Base-by-base conservation (phyloP, 805 yeast species). In the Metschnikowia lunata region DNA sequence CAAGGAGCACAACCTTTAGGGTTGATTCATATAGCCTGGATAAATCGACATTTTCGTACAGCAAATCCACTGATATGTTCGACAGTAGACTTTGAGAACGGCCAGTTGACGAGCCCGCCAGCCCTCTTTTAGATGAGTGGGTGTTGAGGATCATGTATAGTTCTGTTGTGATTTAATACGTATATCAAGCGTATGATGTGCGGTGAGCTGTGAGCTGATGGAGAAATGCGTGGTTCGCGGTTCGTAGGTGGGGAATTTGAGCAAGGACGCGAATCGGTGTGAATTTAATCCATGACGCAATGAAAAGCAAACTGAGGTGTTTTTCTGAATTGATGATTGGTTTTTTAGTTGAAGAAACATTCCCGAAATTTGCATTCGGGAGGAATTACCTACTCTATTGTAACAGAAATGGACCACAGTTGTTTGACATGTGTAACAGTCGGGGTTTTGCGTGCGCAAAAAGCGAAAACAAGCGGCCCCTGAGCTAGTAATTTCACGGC, bases 1-100 rank as follows among this genome's bases (percentile, higher is more conserved):
- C 83, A 14, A 85, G 58, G 10, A 85, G 60, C 2, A 83, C 58
- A 7, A 80, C 61, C 53, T 81, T 79, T 37, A 84, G 56, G 1
- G 82, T 71, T 28, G 75, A 69, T 38, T 72, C 71, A 51, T 83
- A 83, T 3, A 80, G 61, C 28, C 63, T 67, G 26, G 42, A 28
- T 26, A 38, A 26, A 36, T 61, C 61, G 23, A 57, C 56, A n/a
- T 45, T 46, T 8, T 50, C 53, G 43, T 51, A 51, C 46, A 33
- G 46, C 8, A 55, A 47, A 35, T 55, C 58, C 26, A 53, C 58
- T 27, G 40, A 14, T 6, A 42, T 14, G 13, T 41, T 27, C 26
- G 54, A 50, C 13, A 33, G 45, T 33, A 50, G 48, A 27, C 51
- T 46, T 27, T 48, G 54, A 9, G 50, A 18, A n/a, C 54, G 51